Conservation (phyloP, 176 grass and related monocot species). For the Secale cereale region DNA sequence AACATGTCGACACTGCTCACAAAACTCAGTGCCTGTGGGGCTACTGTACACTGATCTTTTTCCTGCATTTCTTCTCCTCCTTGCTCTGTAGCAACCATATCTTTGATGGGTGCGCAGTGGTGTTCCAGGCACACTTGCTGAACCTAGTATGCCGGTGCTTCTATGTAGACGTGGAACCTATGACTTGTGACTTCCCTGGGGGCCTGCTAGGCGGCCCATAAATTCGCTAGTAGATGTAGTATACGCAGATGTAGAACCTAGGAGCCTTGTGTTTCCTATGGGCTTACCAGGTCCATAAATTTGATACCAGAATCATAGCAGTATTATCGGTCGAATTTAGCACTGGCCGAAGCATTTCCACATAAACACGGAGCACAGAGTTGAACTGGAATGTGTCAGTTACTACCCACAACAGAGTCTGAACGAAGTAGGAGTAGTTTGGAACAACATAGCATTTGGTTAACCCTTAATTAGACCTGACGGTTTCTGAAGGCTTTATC, state of each 20-base stretch:
- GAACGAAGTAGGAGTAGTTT: neutral
- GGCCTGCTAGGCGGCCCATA: neutral
- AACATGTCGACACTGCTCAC: neutral
- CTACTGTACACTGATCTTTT: neutral
- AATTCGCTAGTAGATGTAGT: neutral
- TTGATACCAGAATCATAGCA: neutral
- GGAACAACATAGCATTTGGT: neutral
- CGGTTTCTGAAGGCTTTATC: neutral
- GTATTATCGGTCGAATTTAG: neutral
- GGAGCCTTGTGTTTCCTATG: neutral
- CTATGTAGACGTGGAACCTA: neutral
- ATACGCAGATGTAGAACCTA: neutral
- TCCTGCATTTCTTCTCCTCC: neutral
- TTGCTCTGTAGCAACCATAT: slow-evolving; percentile 2
- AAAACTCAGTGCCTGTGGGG: neutral
- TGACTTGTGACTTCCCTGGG: neutral
- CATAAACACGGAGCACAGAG: neutral
- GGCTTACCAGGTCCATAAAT: neutral
- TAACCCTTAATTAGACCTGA: neutral
- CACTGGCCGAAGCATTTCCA: neutral
- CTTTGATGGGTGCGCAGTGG: neutral
- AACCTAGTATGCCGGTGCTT: neutral
- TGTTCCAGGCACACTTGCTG: slow-evolving; percentile 16
- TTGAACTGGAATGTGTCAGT: neutral
- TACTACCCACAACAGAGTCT: neutral